These are phyloP conservation scores for Endoconidiophora laricicola DNA, from an alignment of 2,329 filamentous ascomycete genomes.

Conservation along the genomic window DNA sequence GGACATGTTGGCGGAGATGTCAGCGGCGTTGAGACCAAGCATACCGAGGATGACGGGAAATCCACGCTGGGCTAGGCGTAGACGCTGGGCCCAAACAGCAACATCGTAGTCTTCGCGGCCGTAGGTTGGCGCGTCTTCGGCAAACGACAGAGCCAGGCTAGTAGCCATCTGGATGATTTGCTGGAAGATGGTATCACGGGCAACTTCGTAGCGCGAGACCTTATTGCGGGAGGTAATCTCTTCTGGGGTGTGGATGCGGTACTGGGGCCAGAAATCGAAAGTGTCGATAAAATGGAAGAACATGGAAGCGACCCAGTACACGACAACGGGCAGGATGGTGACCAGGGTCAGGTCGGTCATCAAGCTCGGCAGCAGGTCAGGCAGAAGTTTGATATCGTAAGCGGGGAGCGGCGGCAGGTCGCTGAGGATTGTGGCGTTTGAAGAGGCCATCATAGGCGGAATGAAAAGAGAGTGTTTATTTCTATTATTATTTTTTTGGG, in stretches of 20 bases:
- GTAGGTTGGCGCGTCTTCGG: conserved; percentile 55
- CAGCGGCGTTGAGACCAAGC: conserved; percentile 59
- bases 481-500: too few relatives aligned
- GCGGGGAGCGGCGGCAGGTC: conserved; percentile 64
- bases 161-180: conserved; percentile 74
- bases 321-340: conserved; percentile 58
- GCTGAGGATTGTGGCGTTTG: conserved; percentile 34
- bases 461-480: conserved; percentile 1
- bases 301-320: conserved; percentile 77
- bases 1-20: conserved; percentile 60
- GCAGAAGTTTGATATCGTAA: conserved; percentile 56
- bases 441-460: neutral
- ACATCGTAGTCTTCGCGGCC: conserved; percentile 77
- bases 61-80: conserved; percentile 63
- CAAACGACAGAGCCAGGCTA: conserved; percentile 47
- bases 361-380: conserved; percentile 51
- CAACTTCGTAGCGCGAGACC: conserved; percentile 67
- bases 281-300: conserved; percentile 79
- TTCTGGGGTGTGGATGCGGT: conserved; percentile 85
- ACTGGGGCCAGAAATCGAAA: conserved; percentile 73
- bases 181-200: conserved; percentile 81
- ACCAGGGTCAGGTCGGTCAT: conserved; percentile 69
- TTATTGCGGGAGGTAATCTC: conserved; percentile 80
- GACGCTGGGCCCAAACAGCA: conserved; percentile 71
- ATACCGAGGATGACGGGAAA: conserved; percentile 55